phyloP scores from a whole-genome alignment of 106 monocot species.

The Dendrobium officinale region DNA sequence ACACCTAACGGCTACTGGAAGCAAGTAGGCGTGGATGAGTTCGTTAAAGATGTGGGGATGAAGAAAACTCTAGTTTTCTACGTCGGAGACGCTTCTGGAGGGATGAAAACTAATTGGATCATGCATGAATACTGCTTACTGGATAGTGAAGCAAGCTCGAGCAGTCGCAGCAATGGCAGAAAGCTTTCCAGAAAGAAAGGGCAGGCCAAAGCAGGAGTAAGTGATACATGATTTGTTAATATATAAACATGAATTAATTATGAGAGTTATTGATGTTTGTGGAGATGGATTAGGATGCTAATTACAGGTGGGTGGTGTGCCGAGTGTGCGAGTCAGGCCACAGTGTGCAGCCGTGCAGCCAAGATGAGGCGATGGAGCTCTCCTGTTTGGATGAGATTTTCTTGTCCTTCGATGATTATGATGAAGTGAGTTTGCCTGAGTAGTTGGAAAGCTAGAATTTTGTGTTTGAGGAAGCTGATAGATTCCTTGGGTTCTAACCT shows the following conservation, averaged over 20 bases:
- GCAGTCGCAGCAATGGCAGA: too few species aligned
- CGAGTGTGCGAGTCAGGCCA: constrained; percentile 50
- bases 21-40: constrained; percentile 33
- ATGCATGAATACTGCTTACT: too few species aligned
- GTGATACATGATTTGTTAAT: too few species aligned
- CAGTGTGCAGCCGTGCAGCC: constrained; percentile 12
- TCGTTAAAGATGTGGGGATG: constrained; percentile 42
- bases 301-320: constrained; percentile 54
- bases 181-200: too few species aligned
- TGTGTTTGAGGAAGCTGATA: background rate
- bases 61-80: constrained; percentile 41
- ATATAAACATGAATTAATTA: too few species aligned
- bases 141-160: too few species aligned
- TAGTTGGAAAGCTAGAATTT: background rate
- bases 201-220: too few species aligned
- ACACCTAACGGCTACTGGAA: constrained; percentile 57
- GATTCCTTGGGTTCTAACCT: too few species aligned
- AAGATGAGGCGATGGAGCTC: constrained; percentile 55
- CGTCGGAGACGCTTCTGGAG: too few species aligned
- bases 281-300: constrained; percentile 30
- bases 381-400: constrained; percentile 91
- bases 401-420: constrained; percentile 75
- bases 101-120: too few species aligned
- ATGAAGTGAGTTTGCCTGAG: constrained; percentile 74
- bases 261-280: background rate